phyloP scores from a whole-genome alignment of 2,329 filamentous ascomycete species.

The Penicillium sp. region DNA sequence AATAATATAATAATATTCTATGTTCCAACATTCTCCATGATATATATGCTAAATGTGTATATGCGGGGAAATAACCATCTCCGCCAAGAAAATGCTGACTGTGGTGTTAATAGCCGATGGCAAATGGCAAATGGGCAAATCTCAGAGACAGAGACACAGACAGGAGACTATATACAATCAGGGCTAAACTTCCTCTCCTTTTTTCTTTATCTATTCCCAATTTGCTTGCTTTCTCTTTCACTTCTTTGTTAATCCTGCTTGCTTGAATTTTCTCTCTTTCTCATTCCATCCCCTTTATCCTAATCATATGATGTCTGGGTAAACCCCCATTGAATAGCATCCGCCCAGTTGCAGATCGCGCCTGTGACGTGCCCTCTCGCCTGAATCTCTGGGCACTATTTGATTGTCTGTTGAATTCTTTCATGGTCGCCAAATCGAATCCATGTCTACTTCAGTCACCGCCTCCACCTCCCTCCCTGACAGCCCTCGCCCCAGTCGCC shows the following conservation, averaged over 20 bases:
- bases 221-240: background rate
- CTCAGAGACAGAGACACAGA: background rate
- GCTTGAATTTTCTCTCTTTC: background rate
- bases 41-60: too few species aligned
- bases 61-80: slow-evolving; percentile 1
- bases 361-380: background rate
- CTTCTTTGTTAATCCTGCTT: background rate
- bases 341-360: slow-evolving; percentile 18
- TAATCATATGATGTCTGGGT: slow-evolving; percentile 11
- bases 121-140: background rate
- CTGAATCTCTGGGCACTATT: background rate
- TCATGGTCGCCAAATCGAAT: slow-evolving; percentile 5
- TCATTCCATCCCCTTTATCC: background rate
- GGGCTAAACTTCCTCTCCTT: background rate
- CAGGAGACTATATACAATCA: background rate
- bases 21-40: too few species aligned
- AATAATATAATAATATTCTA: too few species aligned
- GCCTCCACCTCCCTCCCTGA: slow-evolving; percentile 37
- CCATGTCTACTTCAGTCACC: slow-evolving; percentile 38
- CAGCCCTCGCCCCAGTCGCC: slow-evolving; percentile 33
- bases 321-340: slow-evolving; percentile 4
- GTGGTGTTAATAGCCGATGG: slow-evolving; percentile 8
- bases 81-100: slow-evolving; percentile 5
- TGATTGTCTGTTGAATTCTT: background rate
- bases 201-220: background rate